Percentiles rank a stretch among this genome's conserved stretches.
phyloP scores from a whole-genome alignment of 2,329 filamentous ascomycete genomes.

The Microsporum ferrugineum region DNA sequence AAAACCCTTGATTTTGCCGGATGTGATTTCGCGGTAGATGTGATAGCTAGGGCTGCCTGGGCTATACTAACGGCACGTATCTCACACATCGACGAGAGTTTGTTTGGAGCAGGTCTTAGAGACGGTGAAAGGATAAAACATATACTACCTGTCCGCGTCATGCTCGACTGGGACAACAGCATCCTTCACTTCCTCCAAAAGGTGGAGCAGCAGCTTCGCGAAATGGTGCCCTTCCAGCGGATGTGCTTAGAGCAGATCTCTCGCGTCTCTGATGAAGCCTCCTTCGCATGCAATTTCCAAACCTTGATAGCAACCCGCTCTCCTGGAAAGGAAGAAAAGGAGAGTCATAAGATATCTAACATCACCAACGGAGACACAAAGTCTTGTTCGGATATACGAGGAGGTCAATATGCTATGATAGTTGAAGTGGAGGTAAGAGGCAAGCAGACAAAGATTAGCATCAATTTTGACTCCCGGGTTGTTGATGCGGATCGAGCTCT shows the following conservation, averaged over 20 bases:
- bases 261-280: conserved; percentile 36
- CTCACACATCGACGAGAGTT: conserved; percentile 26
- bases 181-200: conserved; percentile 27
- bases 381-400: not conserved
- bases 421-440: not conserved
- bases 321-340: not conserved
- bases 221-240: conserved; percentile 47
- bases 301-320: conserved; percentile 10
- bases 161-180: conserved; percentile 15
- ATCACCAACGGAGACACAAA: not conserved
- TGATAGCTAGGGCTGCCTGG: conserved; percentile 8
- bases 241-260: conserved; percentile 41
- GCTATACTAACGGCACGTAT: conserved; percentile 8
- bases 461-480: not conserved
- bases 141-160: conserved; percentile 25
- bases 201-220: conserved; percentile 42
- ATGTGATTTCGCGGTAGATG: not conserved
- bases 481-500: not conserved
- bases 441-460: not conserved
- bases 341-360: not conserved
- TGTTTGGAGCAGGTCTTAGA: conserved; percentile 34
- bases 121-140: conserved; percentile 21
- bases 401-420: not conserved
- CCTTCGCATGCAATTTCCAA: conserved; percentile 31
- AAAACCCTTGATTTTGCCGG: not conserved